Evolutionary conservation across 2,329 filamentous ascomycete species (phyloP).

Genomic region (Onygenales sp.): DNA sequence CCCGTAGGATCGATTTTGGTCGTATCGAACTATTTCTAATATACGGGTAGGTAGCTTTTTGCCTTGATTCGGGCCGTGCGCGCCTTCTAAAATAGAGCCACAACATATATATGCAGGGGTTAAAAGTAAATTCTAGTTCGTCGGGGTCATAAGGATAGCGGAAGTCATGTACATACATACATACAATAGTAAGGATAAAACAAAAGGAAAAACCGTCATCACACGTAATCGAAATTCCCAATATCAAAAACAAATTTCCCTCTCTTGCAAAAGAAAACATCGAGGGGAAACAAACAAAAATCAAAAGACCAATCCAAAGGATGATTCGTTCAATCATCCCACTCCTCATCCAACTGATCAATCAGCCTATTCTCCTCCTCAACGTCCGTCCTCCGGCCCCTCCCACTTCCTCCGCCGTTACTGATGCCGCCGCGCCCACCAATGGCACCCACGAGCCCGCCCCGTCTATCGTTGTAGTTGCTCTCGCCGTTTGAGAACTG

Average conservation of each 20-base stretch:
- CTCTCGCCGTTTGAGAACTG: constrained; percentile 18
- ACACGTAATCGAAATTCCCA: no score
- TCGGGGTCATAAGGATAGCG: not conserved
- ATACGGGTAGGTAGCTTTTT: no score
- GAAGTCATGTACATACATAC: not conserved
- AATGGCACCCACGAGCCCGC: constrained; percentile 26
- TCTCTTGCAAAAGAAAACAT: not conserved
- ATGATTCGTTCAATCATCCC: constrained; percentile 57
- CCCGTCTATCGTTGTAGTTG: constrained; percentile 12
- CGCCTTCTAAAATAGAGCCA: no score
- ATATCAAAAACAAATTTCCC: not conserved
- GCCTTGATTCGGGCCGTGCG: no score
- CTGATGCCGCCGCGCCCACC: constrained; percentile 19
- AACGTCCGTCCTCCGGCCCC: constrained; percentile 29
- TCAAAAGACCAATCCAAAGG: not conserved
- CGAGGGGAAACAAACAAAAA: not conserved
- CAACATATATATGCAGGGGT: no score
- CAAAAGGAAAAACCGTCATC: no score
- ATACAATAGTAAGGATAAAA: not conserved
- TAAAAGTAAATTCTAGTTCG: no score
- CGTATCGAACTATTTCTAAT: no score
- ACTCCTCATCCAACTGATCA: constrained; percentile 92
- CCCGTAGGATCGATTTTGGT: no score
- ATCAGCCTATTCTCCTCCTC: constrained; percentile 92
- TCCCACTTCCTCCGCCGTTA: constrained; percentile 23